Evolutionary conservation across 2,329 filamentous ascomycete genomes (phyloP), one percentile per base, ranked within the genome.

Genomic region (Penicillium sumatraense): DNA sequence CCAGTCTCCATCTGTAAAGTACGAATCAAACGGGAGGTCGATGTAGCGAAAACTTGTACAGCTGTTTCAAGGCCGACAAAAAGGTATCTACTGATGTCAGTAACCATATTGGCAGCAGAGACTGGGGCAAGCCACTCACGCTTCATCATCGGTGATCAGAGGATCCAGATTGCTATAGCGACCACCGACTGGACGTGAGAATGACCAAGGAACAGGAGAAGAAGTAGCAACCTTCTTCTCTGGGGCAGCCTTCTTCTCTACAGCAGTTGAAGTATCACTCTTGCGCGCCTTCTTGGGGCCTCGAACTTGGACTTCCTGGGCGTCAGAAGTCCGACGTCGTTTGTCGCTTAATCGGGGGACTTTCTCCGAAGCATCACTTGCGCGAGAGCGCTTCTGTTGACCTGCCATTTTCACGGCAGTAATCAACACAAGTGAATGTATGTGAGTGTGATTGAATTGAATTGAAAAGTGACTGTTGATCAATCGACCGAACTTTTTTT

Each of bases 11-110:
- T 59, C 11, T 83, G 77, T 46, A 97, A 87, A 53, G 86, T 85
- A 62, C 91, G 87, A 42, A 91, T 80, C 20, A 96, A 84, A 47
- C 96, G 83, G 1, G 95, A 98, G 51, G 91, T 92, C 60, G 85
- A 80, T 26, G 90, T 85, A 1, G 90, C 89, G 74, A 95, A 96
- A 23, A 96, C 83, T 70, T 92, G 89, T 51, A 97, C 80, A 9
- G 88, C 88, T 24, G 85, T 87, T 57, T 87, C 84, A 67, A 91
- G 90, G 27, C 88, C 85, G 53, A 96, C 73, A 54, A 97, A 86
- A 35, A 97, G 72, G 73, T 88, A 83, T 69, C 90, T 91, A 33
- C 20, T 9, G 18, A 49, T 36, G 46, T 63, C 31, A 58, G 46
- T 48, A 35, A 27, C 5, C 20, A 23, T 5, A 21, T 26, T 36